Evolutionary conservation across 2,329 filamentous ascomycete species (phyloP), one percentile per base, ranked within the genome.

Genomic region (Leptosphaerulina australis): DNA sequence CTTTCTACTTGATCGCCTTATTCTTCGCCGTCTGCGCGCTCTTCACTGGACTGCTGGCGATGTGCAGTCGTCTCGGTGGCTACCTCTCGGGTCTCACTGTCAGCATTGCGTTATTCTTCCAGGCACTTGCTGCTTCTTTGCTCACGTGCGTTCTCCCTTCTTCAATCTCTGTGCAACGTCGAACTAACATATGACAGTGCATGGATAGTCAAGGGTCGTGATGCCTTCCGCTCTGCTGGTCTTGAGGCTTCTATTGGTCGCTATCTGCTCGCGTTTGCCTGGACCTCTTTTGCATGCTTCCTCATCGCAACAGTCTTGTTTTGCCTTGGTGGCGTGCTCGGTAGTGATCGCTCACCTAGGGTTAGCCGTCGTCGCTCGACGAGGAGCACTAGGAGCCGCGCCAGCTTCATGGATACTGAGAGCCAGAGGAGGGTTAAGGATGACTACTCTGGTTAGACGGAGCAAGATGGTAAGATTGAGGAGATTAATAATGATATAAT

Each of bases 1-100:
- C 92, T 28, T 94, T 96, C 74, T 89, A 89, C 77, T 78, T 97
- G 48, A 87, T 97, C 59, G 84, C 86, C 14, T 82, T 97, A 28
- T 85, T 96, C 79, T 94, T 96, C 72, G 83, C 83, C 56, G 80
- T 83, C 37, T 47, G 84, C 20, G 83, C 87, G 55, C 84, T 92
- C 68, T 82, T 91, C 72, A 75, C 81, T 9, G 83, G 85, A 57
- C 79, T 91, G 55, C 74, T 91, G 12, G 87, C 88, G 12, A 85
- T 88, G 67, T 89, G 80, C 73, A 85, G 85, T 25, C 84, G 88
- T 47, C 79, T 91, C 1, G 88, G 87, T 35, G 82, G 87, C 6
- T 87, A 84, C 36, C 71, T 92, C 31, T 83, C 86, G 4, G 85
- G 82, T 14, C 66, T 88, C 34, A 75, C 83, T 24, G 75, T 83